Percentiles rank a stretch among this genome's conserved stretches.
Conservation (phyloP, 192 early-diverging fungal species). For the Kickxella alabastrina region DNA sequence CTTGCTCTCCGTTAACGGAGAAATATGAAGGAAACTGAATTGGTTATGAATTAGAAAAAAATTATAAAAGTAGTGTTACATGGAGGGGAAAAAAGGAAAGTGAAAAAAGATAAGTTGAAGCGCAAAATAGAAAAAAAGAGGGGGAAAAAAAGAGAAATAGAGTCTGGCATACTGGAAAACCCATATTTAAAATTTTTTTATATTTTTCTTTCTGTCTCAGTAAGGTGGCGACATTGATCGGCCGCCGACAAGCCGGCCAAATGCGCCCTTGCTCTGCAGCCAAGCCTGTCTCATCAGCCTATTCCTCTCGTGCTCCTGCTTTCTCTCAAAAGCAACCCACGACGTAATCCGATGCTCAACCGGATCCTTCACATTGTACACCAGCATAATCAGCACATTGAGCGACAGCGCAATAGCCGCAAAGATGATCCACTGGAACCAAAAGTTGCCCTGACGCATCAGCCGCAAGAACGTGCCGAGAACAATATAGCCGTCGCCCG, state of each 20-base stretch:
- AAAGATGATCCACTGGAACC: conserved; percentile 58
- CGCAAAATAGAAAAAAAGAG: conserved; percentile 2
- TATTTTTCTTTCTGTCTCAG: too few relatives aligned
- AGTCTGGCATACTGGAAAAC: not conserved
- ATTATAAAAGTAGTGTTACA: not conserved
- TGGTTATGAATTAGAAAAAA: not conserved
- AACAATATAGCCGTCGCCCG: conserved; percentile 54
- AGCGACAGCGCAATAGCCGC: conserved; percentile 52
- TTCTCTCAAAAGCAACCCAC: conserved; percentile 34
- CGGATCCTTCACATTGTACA: conserved; percentile 24
- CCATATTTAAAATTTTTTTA: not conserved
- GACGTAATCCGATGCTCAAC: conserved; percentile 32
- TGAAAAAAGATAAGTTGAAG: not conserved
- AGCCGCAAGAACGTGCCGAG: conserved; percentile 52
- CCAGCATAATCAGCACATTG: conserved; percentile 43
- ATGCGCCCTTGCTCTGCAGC: conserved; percentile 3
- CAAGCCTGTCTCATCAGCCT: conserved; percentile 4
- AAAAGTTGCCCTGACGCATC: conserved; percentile 51
- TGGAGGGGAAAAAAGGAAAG: not conserved
- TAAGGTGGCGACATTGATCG: too few relatives aligned
- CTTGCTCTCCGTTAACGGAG: too few relatives aligned
- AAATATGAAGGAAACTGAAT: too few relatives aligned
- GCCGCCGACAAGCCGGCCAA: not conserved
- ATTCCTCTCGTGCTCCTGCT: conserved; percentile 11
- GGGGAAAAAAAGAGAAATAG: not conserved